These are phyloP conservation scores for Ceratocystis destructans DNA, from an alignment of 2,329 filamentous ascomycete genomes.

Conservation along the genomic window DNA sequence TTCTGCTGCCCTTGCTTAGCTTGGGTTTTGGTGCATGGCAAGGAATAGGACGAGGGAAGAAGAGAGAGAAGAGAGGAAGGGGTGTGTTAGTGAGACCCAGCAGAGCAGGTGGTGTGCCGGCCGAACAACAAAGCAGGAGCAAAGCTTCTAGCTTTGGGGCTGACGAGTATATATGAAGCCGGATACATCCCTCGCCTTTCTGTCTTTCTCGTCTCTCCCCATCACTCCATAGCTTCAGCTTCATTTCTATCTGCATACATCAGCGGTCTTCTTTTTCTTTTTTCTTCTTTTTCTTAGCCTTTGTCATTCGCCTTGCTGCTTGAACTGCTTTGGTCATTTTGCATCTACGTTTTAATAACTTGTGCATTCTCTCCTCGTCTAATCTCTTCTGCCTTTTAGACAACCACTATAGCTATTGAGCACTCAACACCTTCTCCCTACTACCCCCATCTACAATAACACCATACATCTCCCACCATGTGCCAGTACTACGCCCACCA, in stretches of 20 bases:
- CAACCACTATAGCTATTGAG: neutral
- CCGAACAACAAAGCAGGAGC: neutral
- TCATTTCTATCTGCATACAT: slow-evolving; percentile 2
- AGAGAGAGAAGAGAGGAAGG: neutral
- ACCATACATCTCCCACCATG: slow-evolving; percentile 22
- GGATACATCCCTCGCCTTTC: neutral
- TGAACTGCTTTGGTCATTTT: neutral
- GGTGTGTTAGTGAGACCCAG: slow-evolving; percentile 2
- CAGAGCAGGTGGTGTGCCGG: neutral
- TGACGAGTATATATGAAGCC: slow-evolving; percentile 8
- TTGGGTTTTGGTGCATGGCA: neutral
- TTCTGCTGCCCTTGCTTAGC: neutral
- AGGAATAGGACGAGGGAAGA: neutral
- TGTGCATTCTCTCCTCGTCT: neutral
- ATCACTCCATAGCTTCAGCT: neutral
- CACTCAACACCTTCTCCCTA: neutral
- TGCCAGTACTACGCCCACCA: slow-evolving; percentile 30
- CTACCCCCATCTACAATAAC: neutral
- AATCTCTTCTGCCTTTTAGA: neutral
- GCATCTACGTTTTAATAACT: slow-evolving; percentile 7
- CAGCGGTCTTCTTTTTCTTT: neutral
- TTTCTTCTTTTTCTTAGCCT: neutral
- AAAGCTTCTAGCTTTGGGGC: neutral
- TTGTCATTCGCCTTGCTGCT: neutral
- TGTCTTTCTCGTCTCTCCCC: neutral